Evolutionary conservation across 2,329 filamentous ascomycete genomes (phyloP).

Genomic region (Epichloe scottii): DNA sequence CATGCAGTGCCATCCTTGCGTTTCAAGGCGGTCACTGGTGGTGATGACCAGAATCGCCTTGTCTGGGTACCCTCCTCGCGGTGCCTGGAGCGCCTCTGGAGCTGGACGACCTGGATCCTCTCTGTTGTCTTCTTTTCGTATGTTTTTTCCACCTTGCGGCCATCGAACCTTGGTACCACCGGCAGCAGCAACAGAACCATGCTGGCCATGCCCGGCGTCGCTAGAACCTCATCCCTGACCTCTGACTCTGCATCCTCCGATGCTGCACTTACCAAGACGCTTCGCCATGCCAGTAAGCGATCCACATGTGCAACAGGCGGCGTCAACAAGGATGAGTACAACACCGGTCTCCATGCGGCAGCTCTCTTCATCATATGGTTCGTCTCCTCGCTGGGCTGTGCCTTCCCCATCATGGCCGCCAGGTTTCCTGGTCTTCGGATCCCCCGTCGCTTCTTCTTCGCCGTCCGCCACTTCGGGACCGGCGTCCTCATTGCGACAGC

Average conservation of each 20-base stretch:
- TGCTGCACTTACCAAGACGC: constrained; percentile 3
- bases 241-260: neutral
- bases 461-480: constrained; percentile 59
- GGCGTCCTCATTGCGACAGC: constrained; percentile 65
- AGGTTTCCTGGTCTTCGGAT: constrained; percentile 40
- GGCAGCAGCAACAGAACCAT: neutral
- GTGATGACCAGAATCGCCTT: constrained; percentile 27
- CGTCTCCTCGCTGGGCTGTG: constrained; percentile 35
- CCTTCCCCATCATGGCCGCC: constrained; percentile 41
- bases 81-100: constrained; percentile 21
- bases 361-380: constrained; percentile 39
- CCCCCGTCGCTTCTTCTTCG: constrained; percentile 41
- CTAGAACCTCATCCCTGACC: neutral
- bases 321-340: constrained; percentile 30
- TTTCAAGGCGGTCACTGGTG: constrained; percentile 22
- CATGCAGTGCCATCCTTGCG: constrained; percentile 18
- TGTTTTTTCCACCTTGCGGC: constrained; percentile 13
- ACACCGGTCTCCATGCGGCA: constrained; percentile 43
- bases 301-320: constrained; percentile 18
- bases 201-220: no score
- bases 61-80: constrained; percentile 17
- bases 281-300: constrained; percentile 13
- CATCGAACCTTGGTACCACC: neutral
- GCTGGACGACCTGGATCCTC: constrained; percentile 28
- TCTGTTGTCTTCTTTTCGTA: constrained; percentile 28